These are phyloP conservation scores for Spirogloea muscicola DNA, from an alignment of 139 green algal genomes.

Conservation along the genomic window DNA sequence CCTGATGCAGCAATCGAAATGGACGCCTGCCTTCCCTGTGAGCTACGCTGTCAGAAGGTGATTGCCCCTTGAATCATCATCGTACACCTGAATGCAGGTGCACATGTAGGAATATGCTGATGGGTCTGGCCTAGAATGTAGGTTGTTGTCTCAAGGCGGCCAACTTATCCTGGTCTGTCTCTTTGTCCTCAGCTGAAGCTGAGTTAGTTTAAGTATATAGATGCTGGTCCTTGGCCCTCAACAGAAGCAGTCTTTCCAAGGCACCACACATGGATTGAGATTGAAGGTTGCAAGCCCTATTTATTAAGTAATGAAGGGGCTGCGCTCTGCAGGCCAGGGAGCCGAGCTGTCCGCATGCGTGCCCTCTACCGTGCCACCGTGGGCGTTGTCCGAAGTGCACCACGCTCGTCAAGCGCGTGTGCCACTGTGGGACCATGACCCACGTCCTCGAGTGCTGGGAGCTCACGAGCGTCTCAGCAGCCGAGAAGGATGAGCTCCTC, in stretches of 20 bases:
- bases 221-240: not conserved
- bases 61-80: not conserved
- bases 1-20: not conserved
- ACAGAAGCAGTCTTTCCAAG: not conserved
- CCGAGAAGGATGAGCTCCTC: slow-evolving; percentile 8
- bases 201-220: not conserved
- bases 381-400: slow-evolving; percentile 27
- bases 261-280: not conserved
- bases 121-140: not conserved
- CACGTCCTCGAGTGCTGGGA: slow-evolving; percentile 24
- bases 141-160: not conserved
- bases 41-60: slow-evolving; percentile 11
- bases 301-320: not conserved
- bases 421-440: slow-evolving; percentile 26
- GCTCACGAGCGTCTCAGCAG: not conserved
- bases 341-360: slow-evolving; percentile 30
- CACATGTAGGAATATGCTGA: too few relatives aligned
- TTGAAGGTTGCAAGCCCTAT: not conserved
- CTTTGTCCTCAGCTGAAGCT: too few relatives aligned
- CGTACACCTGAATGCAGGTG: too few relatives aligned
- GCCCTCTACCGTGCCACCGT: slow-evolving; percentile 12
- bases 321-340: slow-evolving; percentile 6
- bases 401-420: slow-evolving; percentile 3
- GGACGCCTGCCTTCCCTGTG: not conserved
- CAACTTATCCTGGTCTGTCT: not conserved